A percentile compares a stretch with the other conserved stretches of the same genome.
Conservation (phyloP, 257 asterid genomes). For the Nicotiana tomentosiformis region DNA sequence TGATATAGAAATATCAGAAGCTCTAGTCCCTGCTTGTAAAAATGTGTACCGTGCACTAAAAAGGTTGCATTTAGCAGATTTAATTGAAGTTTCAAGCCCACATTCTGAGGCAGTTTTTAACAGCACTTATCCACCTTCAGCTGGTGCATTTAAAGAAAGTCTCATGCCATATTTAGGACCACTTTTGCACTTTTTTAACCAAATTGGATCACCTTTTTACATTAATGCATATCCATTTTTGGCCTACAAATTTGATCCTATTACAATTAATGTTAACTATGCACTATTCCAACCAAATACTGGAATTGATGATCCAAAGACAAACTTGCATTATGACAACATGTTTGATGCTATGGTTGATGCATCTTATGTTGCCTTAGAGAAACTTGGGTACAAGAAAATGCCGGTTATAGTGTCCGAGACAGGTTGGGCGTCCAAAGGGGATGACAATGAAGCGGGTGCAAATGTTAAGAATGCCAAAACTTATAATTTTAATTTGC, state of each 20-base stretch:
- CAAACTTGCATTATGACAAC: constrained; percentile 62
- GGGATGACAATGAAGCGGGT: constrained; percentile 58
- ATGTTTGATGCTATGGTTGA: constrained; percentile 82
- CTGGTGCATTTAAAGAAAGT: constrained; percentile 67
- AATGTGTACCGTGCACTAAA: constrained; percentile 62
- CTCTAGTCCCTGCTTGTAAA: constrained; percentile 57
- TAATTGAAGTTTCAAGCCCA: constrained; percentile 73
- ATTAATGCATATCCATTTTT: constrained; percentile 76
- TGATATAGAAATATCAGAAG: constrained; percentile 54
- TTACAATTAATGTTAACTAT: constrained; percentile 42
- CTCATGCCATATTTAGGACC: constrained; percentile 70
- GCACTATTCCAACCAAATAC: constrained; percentile 41
- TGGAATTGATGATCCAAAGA: constrained; percentile 49
- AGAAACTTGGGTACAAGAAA: constrained; percentile 43
- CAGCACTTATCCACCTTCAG: constrained; percentile 60
- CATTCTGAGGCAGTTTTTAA: constrained; percentile 70
- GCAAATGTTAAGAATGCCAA: constrained; percentile 48
- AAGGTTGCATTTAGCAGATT: constrained; percentile 21
- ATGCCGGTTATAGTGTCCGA: constrained; percentile 80
- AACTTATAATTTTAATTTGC: constrained; percentile 46
- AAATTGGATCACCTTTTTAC: constrained; percentile 65
- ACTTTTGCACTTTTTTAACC: constrained; percentile 51
- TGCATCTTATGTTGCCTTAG: constrained; percentile 66
- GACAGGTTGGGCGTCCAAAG: constrained; percentile 77
- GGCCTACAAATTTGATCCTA: constrained; percentile 59